A percentile compares a stretch with the other conserved stretches of the same genome.
Evolutionary conservation across 2,329 filamentous ascomycete genomes (phyloP).

Genomic region (Ophiostoma sp.): DNA sequence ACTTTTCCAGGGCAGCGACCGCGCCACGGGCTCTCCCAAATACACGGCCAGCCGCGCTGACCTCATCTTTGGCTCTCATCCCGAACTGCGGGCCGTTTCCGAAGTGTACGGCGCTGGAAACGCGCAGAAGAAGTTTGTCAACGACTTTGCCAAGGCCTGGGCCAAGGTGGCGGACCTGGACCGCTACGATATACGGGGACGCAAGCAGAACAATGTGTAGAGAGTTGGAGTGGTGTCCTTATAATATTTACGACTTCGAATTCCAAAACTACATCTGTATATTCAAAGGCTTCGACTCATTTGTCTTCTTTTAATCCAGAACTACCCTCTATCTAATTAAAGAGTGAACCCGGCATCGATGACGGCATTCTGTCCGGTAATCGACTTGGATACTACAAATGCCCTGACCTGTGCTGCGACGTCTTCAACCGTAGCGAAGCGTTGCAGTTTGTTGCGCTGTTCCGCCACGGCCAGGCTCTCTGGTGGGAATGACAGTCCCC

Average conservation of each 20-base stretch:
- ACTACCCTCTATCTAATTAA: neutral
- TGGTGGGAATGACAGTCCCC: neutral
- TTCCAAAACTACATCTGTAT: neutral
- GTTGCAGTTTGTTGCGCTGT: neutral
- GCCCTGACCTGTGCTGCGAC: neutral
- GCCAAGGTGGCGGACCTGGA: conserved; percentile 70
- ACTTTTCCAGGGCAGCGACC: conserved; percentile 58
- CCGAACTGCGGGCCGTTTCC: conserved; percentile 64
- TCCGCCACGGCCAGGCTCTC: neutral
- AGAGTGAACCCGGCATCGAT: neutral
- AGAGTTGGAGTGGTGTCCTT: neutral
- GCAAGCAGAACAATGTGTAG: conserved; percentile 9
- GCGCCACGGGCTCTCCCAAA: conserved; percentile 59
- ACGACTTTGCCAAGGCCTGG: conserved; percentile 68
- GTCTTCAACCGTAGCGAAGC: neutral
- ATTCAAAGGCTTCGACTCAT: neutral
- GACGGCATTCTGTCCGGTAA: neutral
- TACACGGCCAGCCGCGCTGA: conserved; percentile 66
- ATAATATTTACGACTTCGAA: too few species aligned
- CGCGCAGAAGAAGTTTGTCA: conserved; percentile 58
- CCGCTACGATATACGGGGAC: conserved; percentile 53
- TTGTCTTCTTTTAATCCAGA: neutral
- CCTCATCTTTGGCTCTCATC: conserved; percentile 66
- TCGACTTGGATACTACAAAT: neutral
- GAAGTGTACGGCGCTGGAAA: conserved; percentile 64